phyloP scores from a whole-genome alignment of 306 rosid genomes.

The Pachyrhizus erosus region DNA sequence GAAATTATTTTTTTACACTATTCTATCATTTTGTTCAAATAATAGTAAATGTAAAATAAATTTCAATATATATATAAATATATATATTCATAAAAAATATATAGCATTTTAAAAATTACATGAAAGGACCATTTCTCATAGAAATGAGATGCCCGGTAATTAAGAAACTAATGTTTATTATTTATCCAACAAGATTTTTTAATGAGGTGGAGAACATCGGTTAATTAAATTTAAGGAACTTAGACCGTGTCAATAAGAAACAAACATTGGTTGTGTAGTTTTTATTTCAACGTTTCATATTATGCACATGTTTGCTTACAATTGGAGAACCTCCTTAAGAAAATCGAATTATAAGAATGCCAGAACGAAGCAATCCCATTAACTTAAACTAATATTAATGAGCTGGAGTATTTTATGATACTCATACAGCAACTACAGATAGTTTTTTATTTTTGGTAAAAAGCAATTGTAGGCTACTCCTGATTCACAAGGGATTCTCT shows the following conservation, averaged over 20 bases:
- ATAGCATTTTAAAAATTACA: too few relatives aligned
- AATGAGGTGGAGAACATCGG: background rate
- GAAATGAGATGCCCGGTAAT: too few relatives aligned
- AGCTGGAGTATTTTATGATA: too few relatives aligned
- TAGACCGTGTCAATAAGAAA: background rate
- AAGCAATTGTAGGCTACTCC: too few relatives aligned
- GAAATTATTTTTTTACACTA: background rate
- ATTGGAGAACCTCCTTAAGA: too few relatives aligned
- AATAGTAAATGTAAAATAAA: background rate
- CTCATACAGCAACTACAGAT: background rate
- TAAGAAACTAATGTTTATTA: background rate
- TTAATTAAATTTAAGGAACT: background rate
- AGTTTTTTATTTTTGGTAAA: too few relatives aligned
- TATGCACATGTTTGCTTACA: too few relatives aligned
- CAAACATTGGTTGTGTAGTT: background rate
- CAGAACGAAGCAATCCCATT: too few relatives aligned
- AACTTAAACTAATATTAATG: background rate
- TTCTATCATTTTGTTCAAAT: background rate
- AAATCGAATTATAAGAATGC: too few relatives aligned
- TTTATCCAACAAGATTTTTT: background rate
- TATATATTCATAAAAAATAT: too few relatives aligned
- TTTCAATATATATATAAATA: background rate
- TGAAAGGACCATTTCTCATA: too few relatives aligned
- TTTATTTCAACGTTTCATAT: background rate
- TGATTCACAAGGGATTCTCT: too few relatives aligned